These are phyloP conservation scores for Diutina catenulata DNA, from an alignment of 1,139 yeast species.

Conservation along the genomic window DNA sequence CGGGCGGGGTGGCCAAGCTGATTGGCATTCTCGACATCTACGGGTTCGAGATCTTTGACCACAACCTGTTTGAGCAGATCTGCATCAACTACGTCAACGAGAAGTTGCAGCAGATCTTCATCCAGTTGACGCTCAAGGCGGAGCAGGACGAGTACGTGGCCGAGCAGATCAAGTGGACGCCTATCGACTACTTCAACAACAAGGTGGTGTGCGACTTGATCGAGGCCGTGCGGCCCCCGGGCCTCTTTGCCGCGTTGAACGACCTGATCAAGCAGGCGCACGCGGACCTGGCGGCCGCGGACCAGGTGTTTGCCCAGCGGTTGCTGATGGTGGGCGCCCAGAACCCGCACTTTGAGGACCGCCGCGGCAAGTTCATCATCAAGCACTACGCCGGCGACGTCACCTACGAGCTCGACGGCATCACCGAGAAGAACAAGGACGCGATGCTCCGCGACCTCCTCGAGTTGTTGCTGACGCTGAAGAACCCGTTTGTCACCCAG, in stretches of 20 bases:
- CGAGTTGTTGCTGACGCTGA: constrained; percentile 63
- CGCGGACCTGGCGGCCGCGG: constrained; percentile 95
- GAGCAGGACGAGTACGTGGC: constrained; percentile 96
- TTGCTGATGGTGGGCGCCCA: constrained; percentile 67
- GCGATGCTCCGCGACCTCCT: constrained; percentile 81
- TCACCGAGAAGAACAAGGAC: constrained; percentile 97
- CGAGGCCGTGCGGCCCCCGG: constrained; percentile 92
- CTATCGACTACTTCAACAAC: constrained; percentile 92
- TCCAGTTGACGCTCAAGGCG: constrained; percentile 87
- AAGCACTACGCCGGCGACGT: constrained; percentile 99
- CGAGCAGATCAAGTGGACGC: constrained; percentile 96
- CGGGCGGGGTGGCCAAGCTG: constrained; percentile 37
- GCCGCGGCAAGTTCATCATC: constrained; percentile 78
- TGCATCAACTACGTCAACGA: constrained; percentile 97
- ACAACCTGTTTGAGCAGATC: constrained; percentile 91
- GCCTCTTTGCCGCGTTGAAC: constrained; percentile 90
- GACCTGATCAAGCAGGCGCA: constrained; percentile 98
- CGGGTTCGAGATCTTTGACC: constrained; percentile 96
- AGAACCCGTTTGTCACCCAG: constrained; percentile 48
- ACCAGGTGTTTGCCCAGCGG: constrained; percentile 90
- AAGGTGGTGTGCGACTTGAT: constrained; percentile 95
- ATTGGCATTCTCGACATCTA: constrained; percentile 96
- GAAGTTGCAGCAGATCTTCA: constrained; percentile 92
- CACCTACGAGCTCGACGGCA: constrained; percentile 75
- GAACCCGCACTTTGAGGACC: constrained; percentile 81